Base-by-base conservation (phyloP, 805 yeast genomes). In the Lipomyces anomalus region DNA sequence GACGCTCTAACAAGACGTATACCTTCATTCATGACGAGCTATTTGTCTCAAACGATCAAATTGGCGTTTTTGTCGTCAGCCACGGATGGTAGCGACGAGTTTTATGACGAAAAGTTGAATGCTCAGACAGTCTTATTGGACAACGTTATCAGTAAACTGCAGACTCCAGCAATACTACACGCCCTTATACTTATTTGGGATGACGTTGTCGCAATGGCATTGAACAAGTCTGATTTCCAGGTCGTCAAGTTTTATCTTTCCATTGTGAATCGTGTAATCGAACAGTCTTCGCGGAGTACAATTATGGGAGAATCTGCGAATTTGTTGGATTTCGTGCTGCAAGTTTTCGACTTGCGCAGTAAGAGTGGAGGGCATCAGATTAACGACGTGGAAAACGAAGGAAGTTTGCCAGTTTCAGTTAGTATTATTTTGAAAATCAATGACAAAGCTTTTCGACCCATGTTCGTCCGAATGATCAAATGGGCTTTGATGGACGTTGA, bases 401-500 rank as follows among this genome's bases (percentile, higher is more conserved):
- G n/a, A 9, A 24, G 24, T 61, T 82, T 84, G 57, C 70, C 75
- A 32, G 77, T 88, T 61, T 89, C 84, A 18, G 78, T 90, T 53
- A 70, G 71, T 21, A 81, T 79, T 56, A 94, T 90, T 17, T 74
- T 92, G 81, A 89, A 90, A 66, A 75, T 92, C 67, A 92, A 92
- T 62, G 98, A 92, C 63, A 87, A 86, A 68, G 77, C 81, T 20
- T 92, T 92, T 74, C 78, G 97, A 61, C 98, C 98, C 17, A 70
- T 86, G 61, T 92, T 92, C 67, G 90, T 89, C 4, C 71, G 81
- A 22, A 70, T 87, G 57, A 88, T 84, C 9, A 78, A 88, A 62
- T 92, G 98, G 98, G 94, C 96, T 2, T 76, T 85, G 57, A 84
- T 80, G 52, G 95, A 88, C 47, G 94, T 82, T 63, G 88, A 84